phyloP scores from a whole-genome alignment of 805 yeast species.

The Zygosaccharomyces gambellarensis region DNA sequence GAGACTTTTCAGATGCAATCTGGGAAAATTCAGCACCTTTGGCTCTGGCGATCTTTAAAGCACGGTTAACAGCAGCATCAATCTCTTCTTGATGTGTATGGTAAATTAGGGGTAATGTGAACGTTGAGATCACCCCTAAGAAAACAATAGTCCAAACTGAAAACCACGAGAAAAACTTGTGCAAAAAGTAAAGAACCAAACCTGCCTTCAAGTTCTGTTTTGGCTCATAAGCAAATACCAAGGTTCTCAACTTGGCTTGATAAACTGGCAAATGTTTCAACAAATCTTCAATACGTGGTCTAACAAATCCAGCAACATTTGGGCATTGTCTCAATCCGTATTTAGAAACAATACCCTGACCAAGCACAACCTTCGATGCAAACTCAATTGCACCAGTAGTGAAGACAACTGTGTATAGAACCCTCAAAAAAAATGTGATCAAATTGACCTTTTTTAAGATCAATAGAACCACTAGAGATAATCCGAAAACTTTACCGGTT shows the following conservation, averaged over 20 bases:
- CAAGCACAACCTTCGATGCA: slow-evolving; percentile 64
- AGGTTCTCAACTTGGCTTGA: slow-evolving; percentile 51
- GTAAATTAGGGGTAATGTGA: slow-evolving; percentile 74
- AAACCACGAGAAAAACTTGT: slow-evolving; percentile 69
- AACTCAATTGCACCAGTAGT: slow-evolving; percentile 73
- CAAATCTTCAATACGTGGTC: slow-evolving; percentile 29
- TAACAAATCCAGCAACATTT: slow-evolving; percentile 30
- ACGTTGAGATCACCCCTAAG: slow-evolving; percentile 53
- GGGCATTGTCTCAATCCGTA: slow-evolving; percentile 52
- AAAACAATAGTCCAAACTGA: slow-evolving; percentile 65
- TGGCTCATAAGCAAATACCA: slow-evolving; percentile 64
- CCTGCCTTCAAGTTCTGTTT: slow-evolving; percentile 72
- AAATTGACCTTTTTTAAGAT: slow-evolving; percentile 60
- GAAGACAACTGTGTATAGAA: slow-evolving; percentile 54
- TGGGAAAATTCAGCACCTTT: slow-evolving; percentile 44
- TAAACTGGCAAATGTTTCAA: slow-evolving; percentile 41
- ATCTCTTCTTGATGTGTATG: slow-evolving; percentile 70
- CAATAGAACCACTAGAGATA: slow-evolving; percentile 50
- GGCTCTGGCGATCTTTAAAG: slow-evolving; percentile 43
- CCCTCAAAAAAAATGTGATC: slow-evolving; percentile 54
- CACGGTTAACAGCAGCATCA: slow-evolving; percentile 53
- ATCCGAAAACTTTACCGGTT: slow-evolving; percentile 73
- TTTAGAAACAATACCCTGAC: slow-evolving; percentile 72
- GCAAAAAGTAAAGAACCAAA: slow-evolving; percentile 55
- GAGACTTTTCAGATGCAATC: slow-evolving; percentile 50